Conservation (phyloP, 108 stramenopile genomes). For the Chaetoceros tenuissimus region DNA sequence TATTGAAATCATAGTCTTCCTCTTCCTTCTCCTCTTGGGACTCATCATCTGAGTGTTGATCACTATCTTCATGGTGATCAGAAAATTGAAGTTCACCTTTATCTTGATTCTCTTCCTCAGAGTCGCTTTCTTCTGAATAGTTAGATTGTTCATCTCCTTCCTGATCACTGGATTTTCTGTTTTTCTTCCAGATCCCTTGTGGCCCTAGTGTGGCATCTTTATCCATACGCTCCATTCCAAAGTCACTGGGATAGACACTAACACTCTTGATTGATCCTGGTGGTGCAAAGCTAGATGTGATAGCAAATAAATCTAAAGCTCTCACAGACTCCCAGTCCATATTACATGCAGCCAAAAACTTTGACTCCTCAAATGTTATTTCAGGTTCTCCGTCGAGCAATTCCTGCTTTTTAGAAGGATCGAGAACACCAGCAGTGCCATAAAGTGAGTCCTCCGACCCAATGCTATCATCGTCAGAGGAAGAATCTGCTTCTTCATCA, state of each 20-base stretch:
- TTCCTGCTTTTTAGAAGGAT: conserved; percentile 37
- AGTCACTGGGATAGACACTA: conserved; percentile 81
- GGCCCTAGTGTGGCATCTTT: conserved; percentile 78
- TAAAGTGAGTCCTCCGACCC: conserved; percentile 42
- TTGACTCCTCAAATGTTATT: conserved; percentile 43
- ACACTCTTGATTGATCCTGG: conserved; percentile 66
- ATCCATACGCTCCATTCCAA: conserved; percentile 82
- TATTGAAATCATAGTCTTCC: conserved; percentile 15
- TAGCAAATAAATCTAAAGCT: conserved; percentile 82
- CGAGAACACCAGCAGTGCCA: conserved; percentile 60
- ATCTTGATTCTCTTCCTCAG: not conserved
- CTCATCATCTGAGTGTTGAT: conserved; percentile 1
- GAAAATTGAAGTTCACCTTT: not conserved
- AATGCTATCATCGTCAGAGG: conserved; percentile 18
- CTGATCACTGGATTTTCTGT: conserved; percentile 3
- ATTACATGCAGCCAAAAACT: conserved; percentile 74
- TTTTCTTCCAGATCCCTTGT: conserved; percentile 60
- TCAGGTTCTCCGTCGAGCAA: conserved; percentile 38
- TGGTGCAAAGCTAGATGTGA: conserved; percentile 80
- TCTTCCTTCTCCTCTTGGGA: conserved; percentile 8
- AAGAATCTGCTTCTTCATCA: conserved; percentile 28
- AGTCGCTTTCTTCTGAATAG: conserved; percentile 8
- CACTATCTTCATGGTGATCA: conserved; percentile 6
- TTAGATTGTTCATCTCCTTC: conserved; percentile 3
- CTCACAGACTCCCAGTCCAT: conserved; percentile 89